Evolutionary conservation across 2,329 filamentous ascomycete genomes (phyloP).

Genomic region (Biscogniauxia marginata): DNA sequence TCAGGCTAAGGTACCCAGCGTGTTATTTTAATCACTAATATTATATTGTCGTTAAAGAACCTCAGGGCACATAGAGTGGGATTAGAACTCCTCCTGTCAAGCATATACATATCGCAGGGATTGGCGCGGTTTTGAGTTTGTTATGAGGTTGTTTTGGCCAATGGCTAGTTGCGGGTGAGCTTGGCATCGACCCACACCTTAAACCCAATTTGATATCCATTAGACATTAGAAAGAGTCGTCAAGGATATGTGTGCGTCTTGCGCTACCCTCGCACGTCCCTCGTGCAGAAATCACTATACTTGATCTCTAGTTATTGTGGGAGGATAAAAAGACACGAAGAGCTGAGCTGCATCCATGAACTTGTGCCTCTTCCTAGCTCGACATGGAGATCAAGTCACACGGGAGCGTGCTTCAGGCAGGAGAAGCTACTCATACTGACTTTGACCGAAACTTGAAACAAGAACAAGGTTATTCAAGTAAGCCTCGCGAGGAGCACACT

Average conservation of each 20-base stretch:
- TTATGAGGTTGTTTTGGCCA: neutral
- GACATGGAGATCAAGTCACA: neutral
- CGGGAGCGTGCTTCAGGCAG: neutral
- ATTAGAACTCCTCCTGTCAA: neutral
- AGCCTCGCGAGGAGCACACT: slow-evolving; percentile 1
- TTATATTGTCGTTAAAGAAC: too few relatives aligned
- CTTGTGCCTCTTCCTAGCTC: neutral
- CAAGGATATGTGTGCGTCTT: neutral
- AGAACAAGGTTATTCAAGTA: neutral
- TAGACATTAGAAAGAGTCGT: too few relatives aligned
- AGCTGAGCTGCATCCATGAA: neutral
- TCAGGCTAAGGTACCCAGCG: neutral
- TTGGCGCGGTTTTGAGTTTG: neutral
- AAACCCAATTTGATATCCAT: too few relatives aligned
- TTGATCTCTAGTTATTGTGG: too few relatives aligned
- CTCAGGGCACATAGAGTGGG: neutral
- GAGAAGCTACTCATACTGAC: neutral
- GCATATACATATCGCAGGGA: neutral
- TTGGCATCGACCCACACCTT: neutral
- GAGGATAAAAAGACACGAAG: neutral
- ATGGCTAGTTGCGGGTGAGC: too few relatives aligned
- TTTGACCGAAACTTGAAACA: neutral
- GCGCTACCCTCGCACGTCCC: neutral
- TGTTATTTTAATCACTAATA: neutral
- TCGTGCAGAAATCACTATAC: neutral